These are phyloP conservation scores for Penicillium italicum DNA, from an alignment of 2,329 filamentous ascomycete genomes.

Conservation along the genomic window DNA sequence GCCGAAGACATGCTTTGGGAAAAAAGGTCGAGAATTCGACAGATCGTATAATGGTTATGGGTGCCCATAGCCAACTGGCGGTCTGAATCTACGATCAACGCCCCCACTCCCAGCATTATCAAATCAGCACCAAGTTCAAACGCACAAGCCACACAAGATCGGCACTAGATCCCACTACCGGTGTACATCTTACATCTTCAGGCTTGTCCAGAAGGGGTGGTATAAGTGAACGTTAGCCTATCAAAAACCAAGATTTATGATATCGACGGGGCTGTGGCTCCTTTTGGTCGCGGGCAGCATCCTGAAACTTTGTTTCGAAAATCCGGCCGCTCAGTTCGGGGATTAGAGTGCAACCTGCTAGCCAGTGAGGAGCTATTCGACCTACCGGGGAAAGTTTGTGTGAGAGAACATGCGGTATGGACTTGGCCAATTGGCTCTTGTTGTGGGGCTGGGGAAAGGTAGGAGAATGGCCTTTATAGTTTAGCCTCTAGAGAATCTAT, in stretches of 20 bases:
- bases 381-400: not conserved
- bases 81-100: not conserved
- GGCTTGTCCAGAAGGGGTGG: not conserved
- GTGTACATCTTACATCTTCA: not conserved
- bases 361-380: not conserved
- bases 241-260: not conserved
- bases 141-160: not conserved
- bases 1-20: too few relatives aligned
- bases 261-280: not conserved
- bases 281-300: not conserved
- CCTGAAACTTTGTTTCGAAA: too few relatives aligned
- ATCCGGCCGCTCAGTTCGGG: not conserved
- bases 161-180: not conserved
- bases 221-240: not conserved
- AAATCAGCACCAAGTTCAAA: not conserved
- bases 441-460: not conserved
- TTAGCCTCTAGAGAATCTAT: not conserved
- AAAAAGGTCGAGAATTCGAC: not conserved
- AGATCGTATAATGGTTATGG: not conserved
- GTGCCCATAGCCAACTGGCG: not conserved
- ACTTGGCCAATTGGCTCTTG: not conserved
- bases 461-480: not conserved
- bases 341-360: not conserved
- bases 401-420: constrained; percentile 4
- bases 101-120: not conserved